Evolutionary conservation across 225 moss, liverwort and hornwort species (phyloP).

Genomic region (Climacium dendroides): DNA sequence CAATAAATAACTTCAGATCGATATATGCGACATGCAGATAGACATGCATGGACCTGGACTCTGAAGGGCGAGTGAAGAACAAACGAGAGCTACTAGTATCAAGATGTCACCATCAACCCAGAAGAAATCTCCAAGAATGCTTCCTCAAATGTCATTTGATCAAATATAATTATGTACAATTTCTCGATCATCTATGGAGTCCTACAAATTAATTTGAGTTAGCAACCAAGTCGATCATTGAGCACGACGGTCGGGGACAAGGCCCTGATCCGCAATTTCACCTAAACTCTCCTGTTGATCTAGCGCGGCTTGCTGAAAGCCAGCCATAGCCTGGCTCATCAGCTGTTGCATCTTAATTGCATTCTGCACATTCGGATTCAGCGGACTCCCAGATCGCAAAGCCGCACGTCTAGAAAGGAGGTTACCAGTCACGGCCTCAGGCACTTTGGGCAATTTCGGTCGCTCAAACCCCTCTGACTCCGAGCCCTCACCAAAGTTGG

Average conservation of each 20-base stretch:
- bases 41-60: neutral
- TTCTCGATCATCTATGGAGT: neutral
- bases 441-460: neutral
- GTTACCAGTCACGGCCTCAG: neutral
- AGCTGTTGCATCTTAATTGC: slow-evolving; percentile 15
- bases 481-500: neutral
- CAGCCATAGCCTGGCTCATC: slow-evolving; percentile 22
- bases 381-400: neutral
- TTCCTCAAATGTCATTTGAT: neutral
- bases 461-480: slow-evolving; percentile 1
- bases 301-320: neutral
- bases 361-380: slow-evolving; percentile 9
- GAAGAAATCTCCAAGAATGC: neutral
- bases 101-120: neutral
- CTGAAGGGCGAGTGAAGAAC: neutral
- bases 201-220: neutral
- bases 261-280: neutral
- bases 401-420: slow-evolving; percentile 4
- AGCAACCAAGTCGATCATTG: neutral
- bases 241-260: neutral
- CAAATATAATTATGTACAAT: slow-evolving; percentile 6
- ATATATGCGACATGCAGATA: neutral
- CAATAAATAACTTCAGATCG: neutral
- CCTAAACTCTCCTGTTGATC: slow-evolving; percentile 7
- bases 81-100: neutral